These are phyloP conservation scores for Calocera cornea DNA, from an alignment of 768 basidiomycete genomes.

Conservation along the genomic window DNA sequence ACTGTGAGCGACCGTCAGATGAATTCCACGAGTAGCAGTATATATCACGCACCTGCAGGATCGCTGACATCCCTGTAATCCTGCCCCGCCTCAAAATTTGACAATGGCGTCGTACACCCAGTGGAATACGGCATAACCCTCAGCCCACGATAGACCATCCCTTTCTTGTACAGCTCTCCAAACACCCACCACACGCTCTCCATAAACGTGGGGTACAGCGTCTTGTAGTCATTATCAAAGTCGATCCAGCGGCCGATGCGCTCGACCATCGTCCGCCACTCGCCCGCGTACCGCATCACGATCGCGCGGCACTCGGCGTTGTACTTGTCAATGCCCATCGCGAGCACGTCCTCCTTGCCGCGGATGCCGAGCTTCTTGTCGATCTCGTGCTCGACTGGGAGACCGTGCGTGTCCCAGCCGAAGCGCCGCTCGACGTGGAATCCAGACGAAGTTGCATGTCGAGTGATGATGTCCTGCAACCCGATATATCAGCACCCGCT, in stretches of 20 bases:
- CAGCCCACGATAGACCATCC: conserved; percentile 81
- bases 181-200: conserved; percentile 99
- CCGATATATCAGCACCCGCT: not conserved
- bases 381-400: conserved; percentile 98
- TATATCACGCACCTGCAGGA: conserved; percentile 53
- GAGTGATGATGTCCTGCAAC: conserved; percentile 84
- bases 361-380: conserved; percentile 92
- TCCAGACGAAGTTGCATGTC: conserved; percentile 87
- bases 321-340: conserved; percentile 93
- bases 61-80: conserved; percentile 89
- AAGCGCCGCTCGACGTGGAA: conserved; percentile 87
- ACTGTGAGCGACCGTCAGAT: conserved; percentile 34
- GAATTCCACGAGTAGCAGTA: not conserved
- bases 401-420: conserved; percentile 98
- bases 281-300: conserved; percentile 90
- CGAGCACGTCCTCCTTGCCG: conserved; percentile 82
- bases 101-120: conserved; percentile 87
- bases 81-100: conserved; percentile 91
- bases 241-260: conserved; percentile 99
- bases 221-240: conserved; percentile 99
- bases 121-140: conserved; percentile 98
- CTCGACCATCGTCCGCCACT: conserved; percentile 92
- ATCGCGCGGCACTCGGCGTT: conserved; percentile 93
- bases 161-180: conserved; percentile 80
- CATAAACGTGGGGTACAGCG: conserved; percentile 86